Evolutionary conservation across 2,329 filamentous ascomycete species (phyloP), one percentile per base, ranked within the genome.

Genomic region (Aspergillus sp.): DNA sequence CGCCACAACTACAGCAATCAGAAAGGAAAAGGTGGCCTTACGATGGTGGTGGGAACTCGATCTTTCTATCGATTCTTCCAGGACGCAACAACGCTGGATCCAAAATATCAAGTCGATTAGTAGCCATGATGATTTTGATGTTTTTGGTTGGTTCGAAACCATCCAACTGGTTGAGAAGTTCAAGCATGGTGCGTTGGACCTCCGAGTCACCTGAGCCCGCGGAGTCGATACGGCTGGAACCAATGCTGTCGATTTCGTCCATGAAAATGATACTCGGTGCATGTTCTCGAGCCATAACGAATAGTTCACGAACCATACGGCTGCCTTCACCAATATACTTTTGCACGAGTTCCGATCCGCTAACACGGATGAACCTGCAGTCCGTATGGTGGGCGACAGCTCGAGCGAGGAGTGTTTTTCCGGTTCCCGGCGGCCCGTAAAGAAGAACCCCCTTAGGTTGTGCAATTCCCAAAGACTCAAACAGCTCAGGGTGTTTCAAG

Each of bases 61-160:
- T 98, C 83, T 98, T 98, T 70, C 95, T 86, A 82, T 99, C 95
- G 76, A 99, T 98, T 70, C 95, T 90, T 52, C 95, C 95, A n/a
- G 95, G 95, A 68, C 95, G 89, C 66, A 99, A 83, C 45, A 99
- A 84, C 1, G 95, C 95, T 2, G 95, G 95, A 75, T 99, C 95
- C 47, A 99, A 86, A 64, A 99, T 98, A 70, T 99, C 95, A 63
- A 99, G 85, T 74, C 95, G 90, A 79, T 99, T 99, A 49, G 95
- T 99, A 55, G 95, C 95, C 93, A 99, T 99, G 80, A 99, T 96
- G 75, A 99, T 91, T 79, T 99, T 99, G 86, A 99, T 99, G 79
- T 98, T 98, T 83, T 99, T 99, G 47, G 93, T 98, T 6, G 95
- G 95, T 79, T 98, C 95, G 77, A 99, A 99, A 51, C 95, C 95